Evolutionary conservation across 768 basidiomycete species (phyloP), one percentile per base, ranked within the genome.

Genomic region (Tylopilus subfusipes): DNA sequence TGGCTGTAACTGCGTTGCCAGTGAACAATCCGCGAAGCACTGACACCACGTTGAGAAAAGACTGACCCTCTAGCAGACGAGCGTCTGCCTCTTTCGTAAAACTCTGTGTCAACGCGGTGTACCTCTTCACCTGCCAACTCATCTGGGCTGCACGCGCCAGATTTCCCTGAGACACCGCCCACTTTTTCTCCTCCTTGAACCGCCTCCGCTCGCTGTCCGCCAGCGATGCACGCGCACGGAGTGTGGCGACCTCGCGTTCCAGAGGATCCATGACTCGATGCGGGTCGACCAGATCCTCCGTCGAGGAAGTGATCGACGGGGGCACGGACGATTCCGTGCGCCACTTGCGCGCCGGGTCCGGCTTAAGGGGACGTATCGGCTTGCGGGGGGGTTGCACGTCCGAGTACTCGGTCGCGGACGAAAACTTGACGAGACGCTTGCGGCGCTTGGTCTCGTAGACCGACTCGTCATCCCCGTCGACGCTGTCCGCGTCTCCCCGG

Each of bases 121-220:
- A 92, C 19, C 85, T 80, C 73, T 87, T 86, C 55, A 90, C 86
- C 68, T 90, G 87, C 85, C 88, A 90, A 63, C 83, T 84, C 77
- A 92, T 83, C 73, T 93, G 85, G 25, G 78, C 75, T 29, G 90
- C 90, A 43, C 89, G 81, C 10, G 88, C 83, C 42, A 74, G 56
- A 65, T 93, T 90, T 0, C 89, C 89, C 66, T 87, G 84, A 19
- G 87, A 86, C 36, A 85, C 66, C 1, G 91, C 91, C 91, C 91
- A 93, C 67, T 91, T 90, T 59, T 83, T 79, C 71, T 93, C 91
- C 71, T 93, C 91, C 74, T 84, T 88, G 73, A 84, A 88, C 51
- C 89, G 78, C 38, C 91, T 79, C 19, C 88, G 81, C 70, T 93
- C 90, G 56, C 84, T 90, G 61, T 91, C 91, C 24, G 91, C 90